Conservation (phyloP, 1,284 basidiomycete genomes). For the Hemileia vastatrix region DNA sequence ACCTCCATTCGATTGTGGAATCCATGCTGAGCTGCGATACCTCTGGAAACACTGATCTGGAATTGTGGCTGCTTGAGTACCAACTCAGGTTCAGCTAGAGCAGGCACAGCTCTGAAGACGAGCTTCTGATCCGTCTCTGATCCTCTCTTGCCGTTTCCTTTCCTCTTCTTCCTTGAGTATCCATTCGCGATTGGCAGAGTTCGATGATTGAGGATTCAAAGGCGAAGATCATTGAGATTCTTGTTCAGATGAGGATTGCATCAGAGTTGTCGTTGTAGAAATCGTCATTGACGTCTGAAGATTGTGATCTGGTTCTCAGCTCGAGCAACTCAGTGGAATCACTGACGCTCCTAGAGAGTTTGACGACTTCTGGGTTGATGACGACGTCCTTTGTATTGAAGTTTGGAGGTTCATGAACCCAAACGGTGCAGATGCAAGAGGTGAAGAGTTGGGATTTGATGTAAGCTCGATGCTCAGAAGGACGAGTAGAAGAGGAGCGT, state of each 20-base stretch:
- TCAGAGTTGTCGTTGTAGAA: neutral
- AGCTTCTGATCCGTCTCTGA: conserved; percentile 17
- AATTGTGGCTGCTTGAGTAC: conserved; percentile 31
- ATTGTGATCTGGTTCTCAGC: conserved; percentile 11
- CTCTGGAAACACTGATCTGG: conserved; percentile 35
- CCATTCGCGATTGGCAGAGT: neutral
- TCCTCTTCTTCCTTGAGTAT: neutral
- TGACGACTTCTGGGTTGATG: conserved; percentile 34
- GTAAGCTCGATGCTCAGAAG: conserved; percentile 14
- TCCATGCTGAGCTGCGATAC: conserved; percentile 27
- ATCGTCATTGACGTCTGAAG: neutral
- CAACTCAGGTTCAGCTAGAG: conserved; percentile 33
- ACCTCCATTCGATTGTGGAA: conserved; percentile 37
- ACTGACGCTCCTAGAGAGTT: conserved; percentile 29
- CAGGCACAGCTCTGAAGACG: conserved; percentile 34
- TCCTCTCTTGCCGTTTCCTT: neutral
- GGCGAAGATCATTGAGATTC: neutral
- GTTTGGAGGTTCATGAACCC: conserved; percentile 41
- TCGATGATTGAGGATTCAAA: no score
- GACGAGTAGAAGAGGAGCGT: conserved; percentile 20
- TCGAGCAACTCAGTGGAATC: conserved; percentile 36
- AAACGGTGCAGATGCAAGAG: conserved; percentile 24
- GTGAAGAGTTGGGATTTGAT: conserved; percentile 20
- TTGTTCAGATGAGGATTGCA: neutral
- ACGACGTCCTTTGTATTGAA: conserved; percentile 39